phyloP scores from a whole-genome alignment of 192 early-diverging fungal species.

The Phlyctochytrium arcticum region DNA sequence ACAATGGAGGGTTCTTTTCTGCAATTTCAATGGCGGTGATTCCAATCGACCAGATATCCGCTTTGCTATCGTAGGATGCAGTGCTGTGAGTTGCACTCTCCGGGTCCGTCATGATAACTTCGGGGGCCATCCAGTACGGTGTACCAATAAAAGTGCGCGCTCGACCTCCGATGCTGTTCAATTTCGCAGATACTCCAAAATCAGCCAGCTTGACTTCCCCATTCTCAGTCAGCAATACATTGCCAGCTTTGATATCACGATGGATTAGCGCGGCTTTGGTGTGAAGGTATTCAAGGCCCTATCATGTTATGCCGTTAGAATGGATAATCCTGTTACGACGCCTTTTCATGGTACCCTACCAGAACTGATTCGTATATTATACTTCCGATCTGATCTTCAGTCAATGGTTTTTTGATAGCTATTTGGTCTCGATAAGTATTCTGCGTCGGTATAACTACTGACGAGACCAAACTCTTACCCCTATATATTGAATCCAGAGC shows the following conservation, averaged over 20 bases:
- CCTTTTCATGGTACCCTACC: no score
- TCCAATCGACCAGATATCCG: slow-evolving; percentile 64
- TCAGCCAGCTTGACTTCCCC: slow-evolving; percentile 59
- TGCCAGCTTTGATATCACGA: slow-evolving; percentile 65
- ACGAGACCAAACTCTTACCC: slow-evolving; percentile 26
- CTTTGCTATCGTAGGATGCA: slow-evolving; percentile 52
- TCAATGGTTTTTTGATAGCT: slow-evolving; percentile 43
- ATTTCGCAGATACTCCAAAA: slow-evolving; percentile 62
- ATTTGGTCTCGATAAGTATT: neutral
- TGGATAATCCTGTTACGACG: no score
- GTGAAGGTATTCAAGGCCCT: slow-evolving; percentile 61
- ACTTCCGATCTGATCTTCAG: slow-evolving; percentile 51
- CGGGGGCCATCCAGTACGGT: slow-evolving; percentile 64
- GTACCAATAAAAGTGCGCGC: slow-evolving; percentile 64
- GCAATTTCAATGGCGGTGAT: slow-evolving; percentile 67
- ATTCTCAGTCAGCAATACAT: slow-evolving; percentile 50
- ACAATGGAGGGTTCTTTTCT: slow-evolving; percentile 61
- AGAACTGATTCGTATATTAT: slow-evolving; percentile 57
- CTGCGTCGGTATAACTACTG: neutral
- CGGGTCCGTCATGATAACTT: slow-evolving; percentile 55
- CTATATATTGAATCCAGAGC: slow-evolving; percentile 58
- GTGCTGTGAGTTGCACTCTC: slow-evolving; percentile 28
- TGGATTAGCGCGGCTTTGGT: slow-evolving; percentile 51
- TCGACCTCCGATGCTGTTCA: slow-evolving; percentile 33
- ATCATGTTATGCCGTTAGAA: no score